A percentile compares a stretch with the other conserved stretches of the same genome.
phyloP scores from a whole-genome alignment of 2,329 filamentous ascomycete genomes.

The Raffaelea arxii region DNA sequence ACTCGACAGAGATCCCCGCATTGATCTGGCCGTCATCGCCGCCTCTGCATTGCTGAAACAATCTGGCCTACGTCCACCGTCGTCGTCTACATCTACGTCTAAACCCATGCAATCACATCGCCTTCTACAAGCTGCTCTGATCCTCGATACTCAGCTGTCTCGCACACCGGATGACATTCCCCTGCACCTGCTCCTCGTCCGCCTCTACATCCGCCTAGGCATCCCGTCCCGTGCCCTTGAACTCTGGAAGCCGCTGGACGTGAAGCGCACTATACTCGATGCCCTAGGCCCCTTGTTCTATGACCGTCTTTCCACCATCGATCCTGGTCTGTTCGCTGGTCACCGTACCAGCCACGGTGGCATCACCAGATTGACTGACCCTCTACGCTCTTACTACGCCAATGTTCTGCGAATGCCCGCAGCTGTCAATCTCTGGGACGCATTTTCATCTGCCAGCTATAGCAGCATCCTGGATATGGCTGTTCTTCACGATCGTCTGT shows the following conservation, averaged over 20 bases:
- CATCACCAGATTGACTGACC: slow-evolving; percentile 27
- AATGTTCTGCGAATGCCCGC: slow-evolving; percentile 28
- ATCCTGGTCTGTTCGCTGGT: slow-evolving; percentile 29
- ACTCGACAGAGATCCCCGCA: slow-evolving; percentile 21
- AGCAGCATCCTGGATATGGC: slow-evolving; percentile 38
- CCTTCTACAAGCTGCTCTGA: slow-evolving; percentile 37
- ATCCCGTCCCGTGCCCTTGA: slow-evolving; percentile 35
- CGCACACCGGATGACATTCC: slow-evolving; percentile 34
- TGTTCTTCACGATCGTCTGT: slow-evolving; percentile 31
- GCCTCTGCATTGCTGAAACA: slow-evolving; percentile 21
- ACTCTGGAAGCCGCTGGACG: slow-evolving; percentile 40
- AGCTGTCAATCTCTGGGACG: slow-evolving; percentile 34
- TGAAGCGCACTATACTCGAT: slow-evolving; percentile 50
- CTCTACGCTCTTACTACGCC: slow-evolving; percentile 35
- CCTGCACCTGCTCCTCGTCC: slow-evolving; percentile 39
- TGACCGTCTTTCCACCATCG: slow-evolving; percentile 43
- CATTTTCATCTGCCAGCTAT: slow-evolving; percentile 41
- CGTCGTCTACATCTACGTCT: no score
- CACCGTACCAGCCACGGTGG: slow-evolving; percentile 15
- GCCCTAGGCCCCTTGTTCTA: slow-evolving; percentile 44
- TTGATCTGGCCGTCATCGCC: slow-evolving; percentile 23
- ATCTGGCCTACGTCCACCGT: slow-evolving; percentile 15
- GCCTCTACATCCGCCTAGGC: slow-evolving; percentile 41
- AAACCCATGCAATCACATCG: no score
- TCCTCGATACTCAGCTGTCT: slow-evolving; percentile 40